These are phyloP conservation scores for Globisporangium yorkense DNA, from an alignment of 352 stramenopile genomes.

Conservation along the genomic window DNA sequence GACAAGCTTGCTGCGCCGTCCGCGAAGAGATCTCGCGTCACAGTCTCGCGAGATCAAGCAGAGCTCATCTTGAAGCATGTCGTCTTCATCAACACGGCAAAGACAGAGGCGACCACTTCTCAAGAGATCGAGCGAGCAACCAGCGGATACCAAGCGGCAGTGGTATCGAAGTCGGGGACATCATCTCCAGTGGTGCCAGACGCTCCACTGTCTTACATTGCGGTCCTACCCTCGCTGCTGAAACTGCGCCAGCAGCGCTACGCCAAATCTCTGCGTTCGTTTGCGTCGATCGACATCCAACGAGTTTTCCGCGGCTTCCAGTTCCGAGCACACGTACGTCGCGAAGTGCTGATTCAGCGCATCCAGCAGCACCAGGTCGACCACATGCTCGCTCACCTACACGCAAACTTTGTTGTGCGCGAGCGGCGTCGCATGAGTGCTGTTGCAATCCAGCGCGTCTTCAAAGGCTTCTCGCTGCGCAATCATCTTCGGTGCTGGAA, in stretches of 20 bases:
- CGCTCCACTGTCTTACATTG: conserved; percentile 15
- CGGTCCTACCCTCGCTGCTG: conserved; percentile 38
- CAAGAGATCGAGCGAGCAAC: neutral
- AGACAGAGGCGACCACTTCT: neutral
- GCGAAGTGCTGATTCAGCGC: conserved; percentile 30
- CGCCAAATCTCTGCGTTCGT: conserved; percentile 13
- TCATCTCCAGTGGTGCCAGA: neutral
- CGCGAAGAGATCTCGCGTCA: conserved; percentile 29
- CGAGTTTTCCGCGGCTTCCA: conserved; percentile 49
- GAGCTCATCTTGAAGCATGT: conserved; percentile 40
- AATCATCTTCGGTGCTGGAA: conserved; percentile 25
- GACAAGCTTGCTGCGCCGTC: conserved; percentile 28
- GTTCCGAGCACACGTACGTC: conserved; percentile 41
- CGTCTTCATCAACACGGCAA: conserved; percentile 32
- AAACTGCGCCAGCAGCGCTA: conserved; percentile 31
- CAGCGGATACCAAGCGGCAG: neutral
- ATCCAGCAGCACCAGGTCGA: conserved; percentile 51
- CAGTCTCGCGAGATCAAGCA: conserved; percentile 32
- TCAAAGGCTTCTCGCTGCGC: conserved; percentile 37
- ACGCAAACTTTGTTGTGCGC: conserved; percentile 25
- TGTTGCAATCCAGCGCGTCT: conserved; percentile 51
- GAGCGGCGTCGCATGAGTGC: conserved; percentile 39
- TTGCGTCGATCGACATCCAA: conserved; percentile 38
- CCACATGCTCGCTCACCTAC: conserved; percentile 22
- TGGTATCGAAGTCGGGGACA: neutral